Percentiles rank a stretch among this genome's conserved stretches.
These are phyloP conservation scores for Puccinia coronata DNA, from an alignment of 1,284 basidiomycete genomes.

Conservation along the genomic window DNA sequence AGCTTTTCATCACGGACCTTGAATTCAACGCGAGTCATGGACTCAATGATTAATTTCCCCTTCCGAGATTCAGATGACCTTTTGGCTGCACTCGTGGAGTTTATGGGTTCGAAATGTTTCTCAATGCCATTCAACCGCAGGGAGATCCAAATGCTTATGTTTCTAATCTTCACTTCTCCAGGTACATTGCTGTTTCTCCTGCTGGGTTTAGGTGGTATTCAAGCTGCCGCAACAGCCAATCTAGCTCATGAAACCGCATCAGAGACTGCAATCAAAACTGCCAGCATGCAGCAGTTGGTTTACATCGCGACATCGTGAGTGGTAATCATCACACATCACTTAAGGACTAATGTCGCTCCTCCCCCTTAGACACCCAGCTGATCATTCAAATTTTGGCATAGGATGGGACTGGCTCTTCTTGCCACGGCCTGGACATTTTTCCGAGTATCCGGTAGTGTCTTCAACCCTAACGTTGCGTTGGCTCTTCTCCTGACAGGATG, in stretches of 20 bases:
- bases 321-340: not conserved
- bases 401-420: constrained; percentile 69
- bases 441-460: constrained; percentile 46
- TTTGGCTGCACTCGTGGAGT: constrained; percentile 20
- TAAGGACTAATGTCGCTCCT: too few species aligned
- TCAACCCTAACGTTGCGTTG: constrained; percentile 43
- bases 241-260: constrained; percentile 53
- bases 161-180: not conserved
- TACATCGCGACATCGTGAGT: constrained; percentile 50
- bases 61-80: not conserved
- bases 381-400: not conserved
- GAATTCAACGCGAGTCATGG: not conserved
- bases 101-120: constrained; percentile 12
- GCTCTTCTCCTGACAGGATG: constrained; percentile 38
- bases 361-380: not conserved
- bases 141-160: not conserved
- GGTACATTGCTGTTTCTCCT: constrained; percentile 63
- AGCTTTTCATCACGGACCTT: not conserved
- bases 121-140: too few species aligned
- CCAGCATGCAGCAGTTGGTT: constrained; percentile 60
- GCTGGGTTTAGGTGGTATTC: constrained; percentile 67
- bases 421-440: constrained; percentile 60
- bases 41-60: too few species aligned
- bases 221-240: constrained; percentile 62
- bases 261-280: constrained; percentile 51